Percentiles rank a stretch among this genome's conserved stretches.
phyloP scores from a whole-genome alignment of 2,329 filamentous ascomycete genomes.

The Pezicula neosporulosa region DNA sequence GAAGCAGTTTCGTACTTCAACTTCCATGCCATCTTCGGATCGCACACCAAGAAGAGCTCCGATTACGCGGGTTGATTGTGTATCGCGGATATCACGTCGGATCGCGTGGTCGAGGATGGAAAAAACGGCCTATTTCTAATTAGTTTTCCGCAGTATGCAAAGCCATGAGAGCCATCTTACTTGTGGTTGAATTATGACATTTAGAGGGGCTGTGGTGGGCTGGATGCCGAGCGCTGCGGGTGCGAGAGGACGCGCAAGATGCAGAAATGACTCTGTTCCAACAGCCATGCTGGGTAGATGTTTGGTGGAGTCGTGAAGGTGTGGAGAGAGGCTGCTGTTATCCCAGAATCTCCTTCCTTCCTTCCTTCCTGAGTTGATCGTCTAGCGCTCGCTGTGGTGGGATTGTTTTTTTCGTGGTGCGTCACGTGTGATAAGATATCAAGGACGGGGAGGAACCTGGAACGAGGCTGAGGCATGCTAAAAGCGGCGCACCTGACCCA shows the following conservation, averaged over 20 bases:
- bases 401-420: too few species aligned
- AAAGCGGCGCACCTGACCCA: too few species aligned
- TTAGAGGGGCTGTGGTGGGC: slow-evolving; percentile 85
- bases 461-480: too few species aligned
- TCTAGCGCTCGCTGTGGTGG: too few species aligned
- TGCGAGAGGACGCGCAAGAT: slow-evolving; percentile 88
- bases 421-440: too few species aligned
- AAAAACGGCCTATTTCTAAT: slow-evolving; percentile 57
- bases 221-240: slow-evolving; percentile 76
- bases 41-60: slow-evolving; percentile 90
- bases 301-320: slow-evolving; percentile 9
- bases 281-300: slow-evolving; percentile 69
- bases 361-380: background rate
- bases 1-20: slow-evolving; percentile 94
- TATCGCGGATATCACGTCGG: slow-evolving; percentile 60
- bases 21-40: slow-evolving; percentile 94
- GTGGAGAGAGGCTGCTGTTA: slow-evolving; percentile 9
- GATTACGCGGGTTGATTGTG: slow-evolving; percentile 92
- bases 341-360: slow-evolving; percentile 1
- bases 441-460: too few species aligned
- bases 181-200: slow-evolving; percentile 93
- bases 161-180: slow-evolving; percentile 45
- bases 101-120: slow-evolving; percentile 90
- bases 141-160: slow-evolving; percentile 7
- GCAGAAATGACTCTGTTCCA: slow-evolving; percentile 78